phyloP scores from a whole-genome alignment of 371 early-diverging fungal species.

The Mucor piriformis region DNA sequence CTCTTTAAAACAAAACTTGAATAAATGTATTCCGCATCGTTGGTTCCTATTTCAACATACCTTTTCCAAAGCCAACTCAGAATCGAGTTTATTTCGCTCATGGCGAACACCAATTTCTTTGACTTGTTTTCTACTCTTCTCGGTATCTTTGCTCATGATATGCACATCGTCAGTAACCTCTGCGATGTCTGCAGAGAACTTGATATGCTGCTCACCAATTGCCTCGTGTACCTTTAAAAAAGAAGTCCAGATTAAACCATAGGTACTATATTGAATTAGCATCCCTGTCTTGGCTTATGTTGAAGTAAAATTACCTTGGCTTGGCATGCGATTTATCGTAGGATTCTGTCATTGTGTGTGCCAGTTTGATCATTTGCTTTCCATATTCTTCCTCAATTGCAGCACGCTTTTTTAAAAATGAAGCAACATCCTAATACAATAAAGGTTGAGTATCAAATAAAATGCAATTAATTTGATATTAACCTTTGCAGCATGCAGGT shows the following conservation, averaged over 20 bases:
- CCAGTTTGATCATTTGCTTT: slow-evolving; percentile 47
- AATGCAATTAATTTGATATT: neutral
- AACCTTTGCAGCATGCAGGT: slow-evolving; percentile 47
- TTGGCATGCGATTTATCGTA: slow-evolving; percentile 38
- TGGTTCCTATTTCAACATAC: slow-evolving; percentile 30
- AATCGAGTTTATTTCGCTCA: slow-evolving; percentile 64
- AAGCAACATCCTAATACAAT: slow-evolving; percentile 38
- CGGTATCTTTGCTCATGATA: slow-evolving; percentile 74
- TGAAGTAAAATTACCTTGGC: slow-evolving; percentile 30
- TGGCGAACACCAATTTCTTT: slow-evolving; percentile 74
- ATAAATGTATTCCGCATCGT: neutral
- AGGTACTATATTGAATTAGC: slow-evolving; percentile 42
- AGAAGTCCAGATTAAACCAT: slow-evolving; percentile 56
- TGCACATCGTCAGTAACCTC: slow-evolving; percentile 73
- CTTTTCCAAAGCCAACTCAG: slow-evolving; percentile 75
- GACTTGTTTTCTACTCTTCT: slow-evolving; percentile 75
- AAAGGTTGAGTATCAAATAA: neutral
- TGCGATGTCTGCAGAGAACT: slow-evolving; percentile 59
- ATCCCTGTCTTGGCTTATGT: neutral
- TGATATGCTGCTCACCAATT: slow-evolving; percentile 67
- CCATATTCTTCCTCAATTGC: slow-evolving; percentile 61
- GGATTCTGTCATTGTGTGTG: slow-evolving; percentile 41
- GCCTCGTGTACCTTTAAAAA: slow-evolving; percentile 71
- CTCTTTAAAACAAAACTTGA: slow-evolving; percentile 32
- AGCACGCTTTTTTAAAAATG: slow-evolving; percentile 57